Evolutionary conservation across 2,329 filamentous ascomycete genomes (phyloP).

Genomic region (Fusarium decemcellulare): DNA sequence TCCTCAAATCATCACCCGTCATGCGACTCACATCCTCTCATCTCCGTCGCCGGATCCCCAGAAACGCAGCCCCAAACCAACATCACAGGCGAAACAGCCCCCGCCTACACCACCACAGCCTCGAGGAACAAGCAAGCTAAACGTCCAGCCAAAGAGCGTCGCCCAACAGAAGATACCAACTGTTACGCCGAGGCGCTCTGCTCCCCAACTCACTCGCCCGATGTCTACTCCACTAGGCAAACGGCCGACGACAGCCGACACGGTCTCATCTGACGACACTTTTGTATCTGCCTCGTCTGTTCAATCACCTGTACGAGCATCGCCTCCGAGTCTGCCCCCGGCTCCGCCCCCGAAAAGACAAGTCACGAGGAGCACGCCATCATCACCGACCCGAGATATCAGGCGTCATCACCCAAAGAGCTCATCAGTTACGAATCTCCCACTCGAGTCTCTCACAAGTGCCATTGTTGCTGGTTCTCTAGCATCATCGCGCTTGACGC

Average conservation of each 20-base stretch:
- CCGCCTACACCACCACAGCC: slow-evolving; percentile 57
- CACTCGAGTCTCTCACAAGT: slow-evolving; percentile 76
- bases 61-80: slow-evolving; percentile 42
- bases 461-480: slow-evolving; percentile 84
- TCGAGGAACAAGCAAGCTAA: slow-evolving; percentile 45
- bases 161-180: slow-evolving; percentile 10
- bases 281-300: slow-evolving; percentile 60
- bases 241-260: slow-evolving; percentile 43
- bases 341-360: slow-evolving; percentile 29
- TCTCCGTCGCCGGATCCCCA: slow-evolving; percentile 48
- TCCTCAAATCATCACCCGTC: slow-evolving; percentile 44
- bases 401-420: slow-evolving; percentile 46
- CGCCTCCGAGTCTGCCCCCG: slow-evolving; percentile 43
- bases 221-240: slow-evolving; percentile 25
- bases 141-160: slow-evolving; percentile 22
- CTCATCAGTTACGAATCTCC: slow-evolving; percentile 57
- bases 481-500: slow-evolving; percentile 72
- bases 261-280: slow-evolving; percentile 61
- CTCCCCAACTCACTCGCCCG: slow-evolving; percentile 23
- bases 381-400: slow-evolving; percentile 56
- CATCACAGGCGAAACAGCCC: slow-evolving; percentile 36
- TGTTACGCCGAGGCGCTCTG: slow-evolving; percentile 28
- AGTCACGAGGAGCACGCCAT: slow-evolving; percentile 46
- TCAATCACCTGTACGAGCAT: slow-evolving; percentile 49
- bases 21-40: slow-evolving; percentile 35